Percentiles rank a stretch among this genome's conserved stretches.
phyloP scores from a whole-genome alignment of 2,329 filamentous ascomycete genomes.

The Epichloe hybrida region DNA sequence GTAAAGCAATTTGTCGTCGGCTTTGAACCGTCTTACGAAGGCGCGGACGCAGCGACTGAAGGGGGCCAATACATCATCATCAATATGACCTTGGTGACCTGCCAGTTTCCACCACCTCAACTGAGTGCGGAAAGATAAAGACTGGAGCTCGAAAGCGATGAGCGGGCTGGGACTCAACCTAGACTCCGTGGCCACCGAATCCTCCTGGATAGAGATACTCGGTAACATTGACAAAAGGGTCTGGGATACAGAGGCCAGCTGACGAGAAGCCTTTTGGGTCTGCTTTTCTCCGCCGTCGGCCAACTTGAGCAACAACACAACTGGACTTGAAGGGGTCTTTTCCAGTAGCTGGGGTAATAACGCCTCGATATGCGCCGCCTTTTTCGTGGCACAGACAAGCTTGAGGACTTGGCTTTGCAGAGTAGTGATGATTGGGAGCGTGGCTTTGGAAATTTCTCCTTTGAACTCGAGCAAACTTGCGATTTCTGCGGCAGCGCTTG shows the following conservation, averaged over 20 bases:
- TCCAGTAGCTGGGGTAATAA: slow-evolving; percentile 41
- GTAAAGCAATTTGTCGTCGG: slow-evolving; percentile 24
- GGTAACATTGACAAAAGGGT: slow-evolving; percentile 52
- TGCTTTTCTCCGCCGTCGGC: slow-evolving; percentile 30
- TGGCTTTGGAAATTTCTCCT: slow-evolving; percentile 26
- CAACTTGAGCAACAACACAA: slow-evolving; percentile 38
- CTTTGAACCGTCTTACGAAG: slow-evolving; percentile 39
- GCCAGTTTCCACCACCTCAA: slow-evolving; percentile 53
- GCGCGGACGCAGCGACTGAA: slow-evolving; percentile 49
- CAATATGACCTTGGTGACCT: slow-evolving; percentile 42
- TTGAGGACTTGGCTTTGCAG: slow-evolving; percentile 54
- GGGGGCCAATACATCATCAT: slow-evolving; percentile 53
- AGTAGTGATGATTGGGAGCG: slow-evolving; percentile 43
- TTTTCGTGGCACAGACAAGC: slow-evolving; percentile 46
- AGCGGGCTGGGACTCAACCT: slow-evolving; percentile 42
- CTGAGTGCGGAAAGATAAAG: slow-evolving; percentile 46
- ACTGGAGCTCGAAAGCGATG: slow-evolving; percentile 48
- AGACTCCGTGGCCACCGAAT: slow-evolving; percentile 38
- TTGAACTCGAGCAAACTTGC: slow-evolving; percentile 50
- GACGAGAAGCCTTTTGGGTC: slow-evolving; percentile 45
- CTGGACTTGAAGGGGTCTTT: slow-evolving; percentile 40
- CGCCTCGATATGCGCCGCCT: slow-evolving; percentile 44
- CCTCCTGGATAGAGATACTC: slow-evolving; percentile 50
- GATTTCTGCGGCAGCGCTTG: slow-evolving; percentile 23
- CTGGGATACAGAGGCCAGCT: slow-evolving; percentile 54